Percentiles rank a stretch among this genome's conserved stretches.
These are phyloP conservation scores for Amanita exitialis DNA, from an alignment of 768 basidiomycete genomes.

Conservation along the genomic window DNA sequence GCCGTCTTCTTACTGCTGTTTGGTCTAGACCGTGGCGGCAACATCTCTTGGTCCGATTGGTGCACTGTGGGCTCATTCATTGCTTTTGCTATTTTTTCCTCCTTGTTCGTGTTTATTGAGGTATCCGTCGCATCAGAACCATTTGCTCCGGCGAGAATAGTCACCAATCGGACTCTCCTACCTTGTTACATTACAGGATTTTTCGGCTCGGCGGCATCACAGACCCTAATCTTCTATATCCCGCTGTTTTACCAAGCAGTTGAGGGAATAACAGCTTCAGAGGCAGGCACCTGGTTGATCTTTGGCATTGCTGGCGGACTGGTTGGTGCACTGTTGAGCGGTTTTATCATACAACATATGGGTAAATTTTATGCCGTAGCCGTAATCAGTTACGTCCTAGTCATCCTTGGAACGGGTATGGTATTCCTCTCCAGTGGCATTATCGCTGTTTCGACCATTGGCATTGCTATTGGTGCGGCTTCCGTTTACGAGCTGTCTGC, in stretches of 20 bases:
- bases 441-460: constrained; percentile 22
- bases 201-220: constrained; percentile 35
- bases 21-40: constrained; percentile 45
- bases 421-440: constrained; percentile 32
- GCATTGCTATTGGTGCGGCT: constrained; percentile 30
- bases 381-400: constrained; percentile 26
- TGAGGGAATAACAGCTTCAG: constrained; percentile 30
- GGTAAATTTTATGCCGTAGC: constrained; percentile 49
- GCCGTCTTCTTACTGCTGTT: constrained; percentile 47
- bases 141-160: constrained; percentile 46
- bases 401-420: constrained; percentile 27
- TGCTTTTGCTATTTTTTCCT: constrained; percentile 21
- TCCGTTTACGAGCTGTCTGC: not conserved
- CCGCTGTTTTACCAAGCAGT: constrained; percentile 54
- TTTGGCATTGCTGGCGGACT: constrained; percentile 36
- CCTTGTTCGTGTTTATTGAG: constrained; percentile 37
- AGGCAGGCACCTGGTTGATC: constrained; percentile 44
- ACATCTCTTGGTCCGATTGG: constrained; percentile 34
- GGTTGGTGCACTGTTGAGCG: constrained; percentile 38
- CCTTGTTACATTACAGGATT: constrained; percentile 52
- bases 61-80: constrained; percentile 26
- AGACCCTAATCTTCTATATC: constrained; percentile 40
- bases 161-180: constrained; percentile 36
- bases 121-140: constrained; percentile 44
- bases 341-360: constrained; percentile 46